phyloP scores from a whole-genome alignment of 2,329 filamentous ascomycete genomes.

The Fusarium marasasianum region DNA sequence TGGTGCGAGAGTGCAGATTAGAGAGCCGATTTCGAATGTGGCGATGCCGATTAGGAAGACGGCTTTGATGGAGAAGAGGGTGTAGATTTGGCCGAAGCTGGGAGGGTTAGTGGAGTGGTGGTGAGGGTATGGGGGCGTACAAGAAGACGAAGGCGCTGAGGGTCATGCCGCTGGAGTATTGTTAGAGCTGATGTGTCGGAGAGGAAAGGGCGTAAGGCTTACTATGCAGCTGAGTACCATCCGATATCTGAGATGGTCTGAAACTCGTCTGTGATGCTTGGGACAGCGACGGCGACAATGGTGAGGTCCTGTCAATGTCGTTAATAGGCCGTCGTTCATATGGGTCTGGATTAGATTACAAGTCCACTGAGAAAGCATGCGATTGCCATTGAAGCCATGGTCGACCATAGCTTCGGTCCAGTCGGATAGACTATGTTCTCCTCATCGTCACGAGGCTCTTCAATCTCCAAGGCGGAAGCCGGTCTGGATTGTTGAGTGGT shows the following conservation, averaged over 20 bases:
- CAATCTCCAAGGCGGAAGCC: not conserved
- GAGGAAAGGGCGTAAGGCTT: fast-evolving
- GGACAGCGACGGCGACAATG: constrained; percentile 35
- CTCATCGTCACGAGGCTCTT: constrained; percentile 1
- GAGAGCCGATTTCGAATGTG: constrained; percentile 46
- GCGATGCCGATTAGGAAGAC: constrained; percentile 43
- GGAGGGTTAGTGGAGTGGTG: not conserved
- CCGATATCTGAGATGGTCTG: constrained; percentile 40
- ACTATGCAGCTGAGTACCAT: constrained; percentile 43
- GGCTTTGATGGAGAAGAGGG: constrained; percentile 43
- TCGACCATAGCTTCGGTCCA: constrained; percentile 38
- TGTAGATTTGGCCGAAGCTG: constrained; percentile 46
- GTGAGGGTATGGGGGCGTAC: not conserved
- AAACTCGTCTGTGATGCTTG: constrained; percentile 39
- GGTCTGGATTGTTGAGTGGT: not conserved
- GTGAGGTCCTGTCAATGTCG: constrained; percentile 23
- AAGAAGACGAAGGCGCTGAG: constrained; percentile 40
- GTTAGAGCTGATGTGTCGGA: not conserved
- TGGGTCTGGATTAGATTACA: too few relatives aligned
- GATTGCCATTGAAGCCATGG: constrained; percentile 38
- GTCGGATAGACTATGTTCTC: constrained; percentile 12
- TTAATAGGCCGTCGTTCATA: fast-evolving
- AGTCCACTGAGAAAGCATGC: constrained; percentile 37
- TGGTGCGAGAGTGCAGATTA: constrained; percentile 49
- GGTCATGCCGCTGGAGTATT: constrained; percentile 28